phyloP scores from a whole-genome alignment of 345 rosid genomes.

The Eutrema yunnanense region DNA sequence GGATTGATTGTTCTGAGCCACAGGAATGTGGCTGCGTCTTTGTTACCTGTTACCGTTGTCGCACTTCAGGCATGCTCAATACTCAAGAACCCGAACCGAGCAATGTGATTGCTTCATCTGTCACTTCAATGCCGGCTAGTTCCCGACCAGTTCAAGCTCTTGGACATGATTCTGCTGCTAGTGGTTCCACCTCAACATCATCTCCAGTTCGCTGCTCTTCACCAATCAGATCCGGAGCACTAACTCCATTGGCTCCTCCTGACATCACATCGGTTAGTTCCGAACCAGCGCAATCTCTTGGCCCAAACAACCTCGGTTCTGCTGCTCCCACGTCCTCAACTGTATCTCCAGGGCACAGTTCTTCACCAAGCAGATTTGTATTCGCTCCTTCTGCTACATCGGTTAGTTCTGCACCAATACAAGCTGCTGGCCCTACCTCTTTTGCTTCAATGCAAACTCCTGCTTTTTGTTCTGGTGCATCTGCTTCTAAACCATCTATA shows the following conservation, averaged over 20 bases:
- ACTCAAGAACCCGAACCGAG: constrained; percentile 1
- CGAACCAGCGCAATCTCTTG: neutral
- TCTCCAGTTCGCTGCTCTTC: neutral
- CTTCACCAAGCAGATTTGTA: no score
- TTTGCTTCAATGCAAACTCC: no score
- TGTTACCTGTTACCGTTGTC: neutral
- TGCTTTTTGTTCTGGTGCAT: no score
- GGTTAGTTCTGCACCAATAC: no score
- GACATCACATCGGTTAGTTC: neutral
- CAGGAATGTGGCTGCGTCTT: neutral
- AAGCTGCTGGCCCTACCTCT: no score
- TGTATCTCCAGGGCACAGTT: neutral
- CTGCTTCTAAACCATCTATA: no score
- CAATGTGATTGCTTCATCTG: neutral
- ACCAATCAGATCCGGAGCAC: neutral
- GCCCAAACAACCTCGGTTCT: neutral
- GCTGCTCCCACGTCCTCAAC: neutral
- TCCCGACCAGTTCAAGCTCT: neutral
- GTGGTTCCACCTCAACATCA: neutral
- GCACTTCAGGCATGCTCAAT: neutral
- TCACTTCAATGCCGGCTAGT: neutral
- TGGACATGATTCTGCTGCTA: neutral
- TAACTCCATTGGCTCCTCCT: no score
- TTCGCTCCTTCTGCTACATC: no score
- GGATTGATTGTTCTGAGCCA: constrained; percentile 11